A percentile compares a stretch with the other conserved stretches of the same genome.
phyloP scores from a whole-genome alignment of 768 basidiomycete genomes.

The Mycena amicta region DNA sequence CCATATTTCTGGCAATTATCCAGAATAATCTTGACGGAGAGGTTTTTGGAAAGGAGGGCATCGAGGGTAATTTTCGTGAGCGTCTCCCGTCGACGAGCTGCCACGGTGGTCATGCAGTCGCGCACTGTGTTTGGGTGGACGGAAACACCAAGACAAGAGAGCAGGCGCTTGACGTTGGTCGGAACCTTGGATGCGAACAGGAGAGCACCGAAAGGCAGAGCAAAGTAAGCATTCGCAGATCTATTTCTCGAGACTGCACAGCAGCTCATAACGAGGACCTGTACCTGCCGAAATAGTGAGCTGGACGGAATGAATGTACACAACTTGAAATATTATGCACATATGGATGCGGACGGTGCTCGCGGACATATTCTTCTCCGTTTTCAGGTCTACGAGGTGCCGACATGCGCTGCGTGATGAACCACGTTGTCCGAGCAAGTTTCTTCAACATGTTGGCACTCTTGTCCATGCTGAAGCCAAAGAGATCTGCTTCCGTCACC shows the following conservation, averaged over 20 bases:
- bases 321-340: too few species aligned
- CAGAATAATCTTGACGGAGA: neutral
- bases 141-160: neutral
- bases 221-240: slow-evolving; percentile 1
- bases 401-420: too few species aligned
- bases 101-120: neutral
- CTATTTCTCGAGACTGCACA: slow-evolving; percentile 1
- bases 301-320: too few species aligned
- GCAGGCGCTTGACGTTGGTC: neutral
- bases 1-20: slow-evolving; percentile 1
- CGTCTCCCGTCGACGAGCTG: neutral
- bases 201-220: neutral
- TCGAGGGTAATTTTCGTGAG: neutral
- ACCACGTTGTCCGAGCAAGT: too few species aligned
- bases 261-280: too few species aligned
- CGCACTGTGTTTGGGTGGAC: neutral
- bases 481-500: too few species aligned
- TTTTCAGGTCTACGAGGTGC: too few species aligned
- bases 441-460: too few species aligned
- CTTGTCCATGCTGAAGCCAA: too few species aligned
- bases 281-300: too few species aligned
- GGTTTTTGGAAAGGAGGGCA: neutral
- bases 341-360: too few species aligned
- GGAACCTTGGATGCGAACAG: neutral
- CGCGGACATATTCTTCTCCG: too few species aligned